phyloP scores from a whole-genome alignment of 2,329 filamentous ascomycete genomes.

The Neurospora crassa region DNA sequence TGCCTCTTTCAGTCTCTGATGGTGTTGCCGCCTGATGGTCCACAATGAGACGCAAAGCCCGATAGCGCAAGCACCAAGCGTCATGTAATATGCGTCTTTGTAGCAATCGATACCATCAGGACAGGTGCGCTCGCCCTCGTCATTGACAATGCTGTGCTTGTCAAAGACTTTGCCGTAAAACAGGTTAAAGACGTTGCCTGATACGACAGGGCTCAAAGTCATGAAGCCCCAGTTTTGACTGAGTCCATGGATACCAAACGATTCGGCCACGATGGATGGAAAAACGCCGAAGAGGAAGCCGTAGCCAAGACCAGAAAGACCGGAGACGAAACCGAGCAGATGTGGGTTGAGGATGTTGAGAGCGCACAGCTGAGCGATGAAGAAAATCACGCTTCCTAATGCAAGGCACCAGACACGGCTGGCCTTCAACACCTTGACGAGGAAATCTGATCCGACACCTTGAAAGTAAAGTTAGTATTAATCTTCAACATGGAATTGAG shows the following conservation, averaged over 20 bases:
- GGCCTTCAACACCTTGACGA: conserved; percentile 71
- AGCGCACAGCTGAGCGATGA: conserved; percentile 67
- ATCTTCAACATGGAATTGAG: not conserved
- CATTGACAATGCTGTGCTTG: conserved; percentile 58
- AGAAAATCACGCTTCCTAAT: conserved; percentile 67
- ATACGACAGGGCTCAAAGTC: conserved; percentile 79
- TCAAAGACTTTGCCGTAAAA: conserved; percentile 84
- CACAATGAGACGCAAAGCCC: conserved; percentile 63
- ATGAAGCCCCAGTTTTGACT: conserved; percentile 96
- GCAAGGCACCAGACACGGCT: conserved; percentile 90
- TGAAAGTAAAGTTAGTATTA: conserved; percentile 13
- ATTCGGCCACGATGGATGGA: conserved; percentile 79
- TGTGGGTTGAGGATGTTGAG: conserved; percentile 69
- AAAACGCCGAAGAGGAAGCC: conserved; percentile 92
- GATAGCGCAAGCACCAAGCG: conserved; percentile 58
- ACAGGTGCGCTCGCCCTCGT: conserved; percentile 64
- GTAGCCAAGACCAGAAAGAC: conserved; percentile 79
- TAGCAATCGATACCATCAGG: conserved; percentile 74
- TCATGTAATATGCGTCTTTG: conserved; percentile 68
- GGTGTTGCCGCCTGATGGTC: conserved; percentile 53
- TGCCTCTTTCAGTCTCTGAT: conserved; percentile 27
- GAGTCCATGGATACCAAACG: conserved; percentile 81
- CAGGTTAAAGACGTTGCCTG: conserved; percentile 86
- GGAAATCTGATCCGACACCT: conserved; percentile 81
- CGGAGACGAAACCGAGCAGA: conserved; percentile 66